Conservation (phyloP, 192 early-diverging fungal genomes). For the Funneliformis mosseae region DNA sequence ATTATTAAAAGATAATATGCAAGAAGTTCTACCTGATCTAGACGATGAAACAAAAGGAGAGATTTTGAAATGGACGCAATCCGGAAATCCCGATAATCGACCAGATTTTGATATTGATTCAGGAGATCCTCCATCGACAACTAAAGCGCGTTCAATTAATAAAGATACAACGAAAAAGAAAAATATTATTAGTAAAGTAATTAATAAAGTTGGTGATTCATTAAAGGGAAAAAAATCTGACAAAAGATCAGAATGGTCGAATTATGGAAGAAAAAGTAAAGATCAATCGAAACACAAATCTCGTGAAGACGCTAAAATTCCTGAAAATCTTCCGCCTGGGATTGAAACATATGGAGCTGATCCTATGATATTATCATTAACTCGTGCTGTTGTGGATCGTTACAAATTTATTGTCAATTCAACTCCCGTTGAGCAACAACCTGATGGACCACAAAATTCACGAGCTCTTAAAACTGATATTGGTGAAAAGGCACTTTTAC, state of each 20-base stretch:
- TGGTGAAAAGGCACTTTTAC: constrained; percentile 26
- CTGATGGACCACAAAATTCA: not conserved
- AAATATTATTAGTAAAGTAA: not conserved
- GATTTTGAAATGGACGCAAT: constrained; percentile 29
- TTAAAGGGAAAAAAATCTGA: not conserved
- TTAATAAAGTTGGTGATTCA: not conserved
- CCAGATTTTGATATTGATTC: constrained; percentile 35
- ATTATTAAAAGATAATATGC: constrained; percentile 40
- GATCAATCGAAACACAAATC: not conserved
- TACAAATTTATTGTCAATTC: constrained; percentile 27
- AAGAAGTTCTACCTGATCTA: constrained; percentile 14
- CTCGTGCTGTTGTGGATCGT: not conserved
- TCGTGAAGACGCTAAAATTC: constrained; percentile 5
- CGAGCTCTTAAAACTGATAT: constrained; percentile 32
- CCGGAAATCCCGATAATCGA: constrained; percentile 34
- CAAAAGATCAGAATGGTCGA: not conserved
- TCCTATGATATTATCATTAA: constrained; percentile 16
- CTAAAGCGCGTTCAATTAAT: not conserved
- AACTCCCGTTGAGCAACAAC: constrained; percentile 1
- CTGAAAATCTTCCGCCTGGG: constrained; percentile 19
- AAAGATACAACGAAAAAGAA: not conserved
- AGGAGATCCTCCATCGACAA: not conserved
- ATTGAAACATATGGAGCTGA: constrained; percentile 40
- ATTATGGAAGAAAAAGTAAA: not conserved
- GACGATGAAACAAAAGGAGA: constrained; percentile 32